Percentiles rank a stretch among this genome's conserved stretches.
phyloP scores from a whole-genome alignment of 441 rosid genomes.

The Mallotus repandus region DNA sequence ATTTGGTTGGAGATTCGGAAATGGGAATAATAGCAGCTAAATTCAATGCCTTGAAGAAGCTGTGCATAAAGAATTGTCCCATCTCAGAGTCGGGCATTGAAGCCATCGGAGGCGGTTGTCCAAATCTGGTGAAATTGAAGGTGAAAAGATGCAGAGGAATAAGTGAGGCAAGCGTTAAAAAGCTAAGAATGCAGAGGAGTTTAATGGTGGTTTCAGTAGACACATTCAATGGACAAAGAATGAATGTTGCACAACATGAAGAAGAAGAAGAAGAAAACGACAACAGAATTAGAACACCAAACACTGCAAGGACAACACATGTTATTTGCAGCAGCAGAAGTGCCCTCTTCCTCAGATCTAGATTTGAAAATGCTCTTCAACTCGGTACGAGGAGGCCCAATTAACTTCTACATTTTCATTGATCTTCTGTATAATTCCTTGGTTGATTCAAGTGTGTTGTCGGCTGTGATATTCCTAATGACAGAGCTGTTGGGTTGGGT shows the following conservation, averaged over 20 bases:
- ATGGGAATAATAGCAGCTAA: constrained; percentile 39
- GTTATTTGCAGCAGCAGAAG: constrained; percentile 37
- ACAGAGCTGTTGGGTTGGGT: too few relatives aligned
- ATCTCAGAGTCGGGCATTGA: constrained; percentile 45
- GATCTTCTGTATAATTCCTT: not conserved
- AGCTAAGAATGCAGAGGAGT: constrained; percentile 33
- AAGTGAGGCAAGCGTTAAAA: constrained; percentile 31
- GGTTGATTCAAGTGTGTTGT: not conserved
- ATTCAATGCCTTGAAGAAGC: constrained; percentile 45
- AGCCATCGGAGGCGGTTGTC: constrained; percentile 49
- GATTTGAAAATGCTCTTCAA: constrained; percentile 20
- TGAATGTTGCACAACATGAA: not conserved
- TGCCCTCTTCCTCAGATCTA: constrained; percentile 36
- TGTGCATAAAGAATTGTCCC: constrained; percentile 67
- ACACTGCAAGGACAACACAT: constrained; percentile 13
- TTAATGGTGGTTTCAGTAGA: constrained; percentile 40
- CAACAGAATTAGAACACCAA: constrained; percentile 4
- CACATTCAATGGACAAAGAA: not conserved
- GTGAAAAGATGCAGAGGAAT: constrained; percentile 59
- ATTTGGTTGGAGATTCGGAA: constrained; percentile 51
- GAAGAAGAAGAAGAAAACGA: not conserved
- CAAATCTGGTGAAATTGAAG: constrained; percentile 51
- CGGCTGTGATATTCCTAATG: too few relatives aligned
- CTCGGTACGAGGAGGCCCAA: constrained; percentile 18
- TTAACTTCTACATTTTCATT: not conserved